Evolutionary conservation across 768 basidiomycete species (phyloP), one percentile per base, ranked within the genome.

Genomic region (Rhodosporidiobolus odoratus): DNA sequence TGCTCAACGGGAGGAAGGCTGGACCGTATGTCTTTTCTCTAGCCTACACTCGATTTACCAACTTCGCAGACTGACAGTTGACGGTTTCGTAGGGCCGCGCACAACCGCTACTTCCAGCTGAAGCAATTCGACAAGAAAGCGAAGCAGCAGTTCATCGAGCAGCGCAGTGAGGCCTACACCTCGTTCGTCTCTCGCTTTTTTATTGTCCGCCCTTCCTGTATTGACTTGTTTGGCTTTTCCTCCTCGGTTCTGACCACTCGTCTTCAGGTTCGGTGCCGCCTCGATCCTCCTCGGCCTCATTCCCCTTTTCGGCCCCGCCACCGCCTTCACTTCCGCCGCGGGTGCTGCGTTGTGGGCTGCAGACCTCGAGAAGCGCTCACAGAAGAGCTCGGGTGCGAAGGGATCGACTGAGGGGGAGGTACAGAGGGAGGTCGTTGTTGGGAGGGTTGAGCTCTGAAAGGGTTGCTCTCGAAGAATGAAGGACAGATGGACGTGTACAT

Each of bases 291-390:
- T 89, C 65, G 85, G 84, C 75, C 82, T 89, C 56, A 79, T 89
- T 54, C 88, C 88, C 4, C 77, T 87, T 30, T 80, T 83, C 43
- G 85, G 73, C 12, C 66, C 86, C 7, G 83, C 87, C 41, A 76
- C 86, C 37, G 83, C 80, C 50, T 84, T 88, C 77, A 86, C 87
- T 1, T 85, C 84, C 30, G 83, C 85, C 2, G 85, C 88, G 32
- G 88, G 88, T 32, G 88, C 87, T 1, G 88, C 88, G 16, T 79
- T 90, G 13, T 90, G 87, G 87, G 88, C 87, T 0, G 83, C 84
- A 35, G 83, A 87, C 56, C 63, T 89, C n/a, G 88, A 90, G 79
- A 83, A 81, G 57, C 57, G 13, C 32, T 17, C 21, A 34, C 43
- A 32, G 40, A 58, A 17, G 9, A 34, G 25, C n/a, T 53, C 32